Conservation (phyloP, 352 stramenopile species). For the Thalassiosira sp. region DNA sequence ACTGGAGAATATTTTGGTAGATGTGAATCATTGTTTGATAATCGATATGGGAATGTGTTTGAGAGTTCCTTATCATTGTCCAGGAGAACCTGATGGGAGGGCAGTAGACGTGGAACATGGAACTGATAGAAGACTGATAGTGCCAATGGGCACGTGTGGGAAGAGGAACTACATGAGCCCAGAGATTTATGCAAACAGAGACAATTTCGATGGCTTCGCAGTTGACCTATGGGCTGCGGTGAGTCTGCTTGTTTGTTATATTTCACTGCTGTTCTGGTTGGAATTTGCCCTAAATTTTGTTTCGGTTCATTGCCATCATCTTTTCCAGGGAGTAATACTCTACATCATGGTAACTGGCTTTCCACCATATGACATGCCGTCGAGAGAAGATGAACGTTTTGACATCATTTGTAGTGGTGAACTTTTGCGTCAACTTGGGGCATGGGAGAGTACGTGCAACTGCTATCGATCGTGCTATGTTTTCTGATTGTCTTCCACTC, state of each 20-base stretch:
- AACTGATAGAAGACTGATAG: constrained; percentile 69
- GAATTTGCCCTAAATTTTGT: neutral
- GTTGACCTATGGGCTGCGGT: constrained; percentile 93
- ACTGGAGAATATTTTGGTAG: constrained; percentile 96
- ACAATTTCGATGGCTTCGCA: constrained; percentile 89
- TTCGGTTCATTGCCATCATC: constrained; percentile 1
- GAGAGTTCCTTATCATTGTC: constrained; percentile 73
- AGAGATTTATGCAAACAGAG: constrained; percentile 83
- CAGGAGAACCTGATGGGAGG: constrained; percentile 32
- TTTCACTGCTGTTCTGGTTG: neutral
- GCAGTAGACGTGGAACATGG: constrained; percentile 57
- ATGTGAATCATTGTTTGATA: constrained; percentile 81
- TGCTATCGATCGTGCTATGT: constrained; percentile 2
- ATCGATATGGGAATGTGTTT: constrained; percentile 89
- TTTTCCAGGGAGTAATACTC: constrained; percentile 87
- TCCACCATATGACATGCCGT: constrained; percentile 90
- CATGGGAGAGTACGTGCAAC: constrained; percentile 65
- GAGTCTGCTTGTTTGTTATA: constrained; percentile 18
- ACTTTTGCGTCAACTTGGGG: constrained; percentile 68
- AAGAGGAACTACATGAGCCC: constrained; percentile 98
- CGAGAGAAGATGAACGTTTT: constrained; percentile 88
- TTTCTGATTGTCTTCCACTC: neutral
- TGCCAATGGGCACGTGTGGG: constrained; percentile 82
- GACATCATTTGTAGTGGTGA: constrained; percentile 81
- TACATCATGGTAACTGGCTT: constrained; percentile 96